These are phyloP conservation scores for Suillus sp. DNA, from an alignment of 768 basidiomycete species.

Conservation along the genomic window DNA sequence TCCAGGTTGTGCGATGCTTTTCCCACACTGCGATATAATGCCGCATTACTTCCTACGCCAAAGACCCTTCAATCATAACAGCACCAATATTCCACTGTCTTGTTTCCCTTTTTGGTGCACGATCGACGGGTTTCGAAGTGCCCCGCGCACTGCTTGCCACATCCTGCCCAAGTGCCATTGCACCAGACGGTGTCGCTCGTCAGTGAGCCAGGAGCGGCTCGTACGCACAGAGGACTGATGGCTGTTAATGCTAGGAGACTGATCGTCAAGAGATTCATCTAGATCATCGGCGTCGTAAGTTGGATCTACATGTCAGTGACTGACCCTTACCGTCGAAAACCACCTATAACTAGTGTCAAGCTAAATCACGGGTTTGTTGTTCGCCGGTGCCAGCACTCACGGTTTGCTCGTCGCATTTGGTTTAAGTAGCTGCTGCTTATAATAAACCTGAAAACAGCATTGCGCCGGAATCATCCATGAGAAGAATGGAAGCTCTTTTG, in stretches of 20 bases:
- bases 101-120: slow-evolving; percentile 11
- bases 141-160: slow-evolving; percentile 11
- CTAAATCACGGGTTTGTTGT: background rate
- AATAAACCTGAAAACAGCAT: slow-evolving; percentile 5
- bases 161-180: slow-evolving; percentile 16
- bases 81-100: slow-evolving; percentile 18
- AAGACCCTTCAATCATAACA: slow-evolving; percentile 10
- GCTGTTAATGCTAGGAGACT: background rate
- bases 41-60: background rate
- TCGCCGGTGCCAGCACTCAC: background rate
- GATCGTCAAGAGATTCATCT: background rate
- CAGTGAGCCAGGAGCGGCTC: background rate
- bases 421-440: slow-evolving; percentile 4
- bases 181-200: slow-evolving; percentile 12
- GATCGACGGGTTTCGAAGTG: slow-evolving; percentile 16
- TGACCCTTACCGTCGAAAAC: background rate
- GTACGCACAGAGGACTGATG: background rate
- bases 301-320: background rate
- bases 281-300: background rate
- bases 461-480: background rate
- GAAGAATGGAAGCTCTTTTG: slow-evolving; percentile 2
- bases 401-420: background rate
- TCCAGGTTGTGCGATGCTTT: background rate
- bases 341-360: background rate
- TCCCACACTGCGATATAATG: background rate